phyloP scores from a whole-genome alignment of 1,284 basidiomycete species.

The Tilletia indica region DNA sequence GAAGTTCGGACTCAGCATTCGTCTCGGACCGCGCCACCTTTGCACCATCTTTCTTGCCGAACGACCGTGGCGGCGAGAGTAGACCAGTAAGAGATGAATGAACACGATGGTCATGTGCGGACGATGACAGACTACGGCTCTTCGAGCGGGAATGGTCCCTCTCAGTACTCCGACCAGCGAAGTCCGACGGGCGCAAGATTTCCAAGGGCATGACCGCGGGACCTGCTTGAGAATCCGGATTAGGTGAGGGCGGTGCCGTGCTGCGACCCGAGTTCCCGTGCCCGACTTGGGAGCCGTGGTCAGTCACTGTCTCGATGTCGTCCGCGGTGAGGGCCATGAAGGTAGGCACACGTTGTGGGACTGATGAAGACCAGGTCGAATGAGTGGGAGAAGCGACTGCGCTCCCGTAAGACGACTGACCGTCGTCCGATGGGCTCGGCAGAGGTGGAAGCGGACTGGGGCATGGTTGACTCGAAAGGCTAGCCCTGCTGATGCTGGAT shows the following conservation, averaged over 20 bases:
- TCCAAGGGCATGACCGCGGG: background rate
- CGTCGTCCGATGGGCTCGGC: too few relatives aligned
- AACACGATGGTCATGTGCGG: background rate
- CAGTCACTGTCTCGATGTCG: background rate
- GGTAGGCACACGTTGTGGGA: too few relatives aligned
- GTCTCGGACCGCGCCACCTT: background rate
- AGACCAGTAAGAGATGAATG: background rate
- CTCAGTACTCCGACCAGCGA: background rate
- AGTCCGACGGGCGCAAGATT: background rate
- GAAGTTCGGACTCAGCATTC: background rate
- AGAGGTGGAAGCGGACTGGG: too few relatives aligned
- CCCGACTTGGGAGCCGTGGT: background rate
- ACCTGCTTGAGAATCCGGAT: background rate
- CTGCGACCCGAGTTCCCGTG: background rate
- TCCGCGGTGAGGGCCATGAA: background rate
- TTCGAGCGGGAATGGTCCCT: background rate
- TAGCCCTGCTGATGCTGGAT: background rate
- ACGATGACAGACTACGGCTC: background rate
- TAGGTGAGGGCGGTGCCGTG: background rate
- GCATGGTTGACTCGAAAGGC: background rate
- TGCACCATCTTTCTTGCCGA: background rate
- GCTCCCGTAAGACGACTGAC: too few relatives aligned
- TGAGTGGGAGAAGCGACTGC: too few relatives aligned
- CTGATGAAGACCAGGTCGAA: too few relatives aligned
- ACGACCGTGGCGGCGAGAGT: background rate